These are phyloP conservation scores for Podila verticillata DNA, from an alignment of 192 early-diverging fungal species.

Conservation along the genomic window DNA sequence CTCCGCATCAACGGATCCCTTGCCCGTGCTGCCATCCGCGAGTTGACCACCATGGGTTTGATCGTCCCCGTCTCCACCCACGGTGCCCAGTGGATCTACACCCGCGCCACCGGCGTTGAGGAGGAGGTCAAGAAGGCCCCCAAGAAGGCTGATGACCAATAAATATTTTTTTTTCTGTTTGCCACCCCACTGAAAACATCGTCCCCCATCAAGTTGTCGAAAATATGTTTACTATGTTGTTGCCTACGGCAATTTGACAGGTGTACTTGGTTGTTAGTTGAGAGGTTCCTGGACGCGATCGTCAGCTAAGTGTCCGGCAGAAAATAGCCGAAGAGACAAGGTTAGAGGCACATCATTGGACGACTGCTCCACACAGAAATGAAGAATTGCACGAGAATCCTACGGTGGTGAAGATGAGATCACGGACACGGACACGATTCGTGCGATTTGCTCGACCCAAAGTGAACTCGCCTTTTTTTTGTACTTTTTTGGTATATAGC, in stretches of 20 bases:
- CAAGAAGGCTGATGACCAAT: conserved; percentile 52
- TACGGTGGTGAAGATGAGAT: no score
- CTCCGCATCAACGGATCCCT: conserved; percentile 97
- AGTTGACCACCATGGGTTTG: conserved; percentile 90
- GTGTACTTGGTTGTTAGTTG: no score
- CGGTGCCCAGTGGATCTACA: conserved; percentile 92
- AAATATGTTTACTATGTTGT: background rate
- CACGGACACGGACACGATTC: no score
- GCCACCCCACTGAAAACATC: background rate
- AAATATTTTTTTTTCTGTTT: conserved; percentile 29
- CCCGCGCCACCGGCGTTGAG: conserved; percentile 63
- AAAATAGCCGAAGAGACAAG: no score
- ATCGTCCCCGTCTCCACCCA: conserved; percentile 93
- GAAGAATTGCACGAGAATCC: no score
- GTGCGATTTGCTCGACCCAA: background rate
- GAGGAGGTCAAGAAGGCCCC: conserved; percentile 57
- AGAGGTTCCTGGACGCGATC: no score
- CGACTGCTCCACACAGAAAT: no score
- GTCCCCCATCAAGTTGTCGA: background rate
- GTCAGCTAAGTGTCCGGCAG: no score
- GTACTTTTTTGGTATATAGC: no score
- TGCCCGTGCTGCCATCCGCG: conserved; percentile 93
- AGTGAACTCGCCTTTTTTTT: background rate
- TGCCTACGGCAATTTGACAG: no score
- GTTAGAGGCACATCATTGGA: no score